Evolutionary conservation across 2,329 filamentous ascomycete genomes (phyloP), one percentile per base, ranked within the genome.

Genomic region (Hymenoscyphus salicellus): DNA sequence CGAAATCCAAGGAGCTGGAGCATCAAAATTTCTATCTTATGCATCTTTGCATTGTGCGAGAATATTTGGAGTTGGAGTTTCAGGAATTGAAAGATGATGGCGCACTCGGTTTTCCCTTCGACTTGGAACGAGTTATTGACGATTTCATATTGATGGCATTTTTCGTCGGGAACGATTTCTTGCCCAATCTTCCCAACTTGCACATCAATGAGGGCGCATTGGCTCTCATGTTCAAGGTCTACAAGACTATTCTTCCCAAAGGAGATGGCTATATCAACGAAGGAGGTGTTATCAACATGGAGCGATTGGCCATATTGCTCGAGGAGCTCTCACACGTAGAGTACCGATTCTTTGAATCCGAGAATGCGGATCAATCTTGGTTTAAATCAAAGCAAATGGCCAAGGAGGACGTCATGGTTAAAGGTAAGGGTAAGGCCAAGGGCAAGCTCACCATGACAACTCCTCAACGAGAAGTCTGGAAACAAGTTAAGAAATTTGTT

Each of bases 91-190:
- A 95, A 77, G 80, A 89, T 73, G 85, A 89, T 26, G 90, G 88
- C 20, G 81, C 82, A 71, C 82, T 97, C 71, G 83, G 81, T 49
- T 93, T 97, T 72, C 82, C 86, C 58, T 99, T 96, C 75, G 91
- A 99, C 75, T 89, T 99, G 84, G 95, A 99, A 81, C 87, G 90
- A 69, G 88, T 99, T 74, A 98, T 99, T 79, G 95, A 99, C 77
- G 95, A 99, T 82, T 99, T 99, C 78, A 98, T 99, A 76, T 86
- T 99, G 66, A 97, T 99, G 93, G 94, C 93, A 58, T 99, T 99
- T 81, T 99, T 99, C 78, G 92, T 99, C 73, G 95, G 95, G 76
- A 99, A 99, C 78, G 95, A 99, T 84, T 99, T 99, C 80, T 84
- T 99, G 77, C 95, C 95, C 2, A 97, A 99, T 78, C 83, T 99